These are phyloP conservation scores for Xylaria sp. DNA, from an alignment of 2,329 filamentous ascomycete species.

Conservation along the genomic window DNA sequence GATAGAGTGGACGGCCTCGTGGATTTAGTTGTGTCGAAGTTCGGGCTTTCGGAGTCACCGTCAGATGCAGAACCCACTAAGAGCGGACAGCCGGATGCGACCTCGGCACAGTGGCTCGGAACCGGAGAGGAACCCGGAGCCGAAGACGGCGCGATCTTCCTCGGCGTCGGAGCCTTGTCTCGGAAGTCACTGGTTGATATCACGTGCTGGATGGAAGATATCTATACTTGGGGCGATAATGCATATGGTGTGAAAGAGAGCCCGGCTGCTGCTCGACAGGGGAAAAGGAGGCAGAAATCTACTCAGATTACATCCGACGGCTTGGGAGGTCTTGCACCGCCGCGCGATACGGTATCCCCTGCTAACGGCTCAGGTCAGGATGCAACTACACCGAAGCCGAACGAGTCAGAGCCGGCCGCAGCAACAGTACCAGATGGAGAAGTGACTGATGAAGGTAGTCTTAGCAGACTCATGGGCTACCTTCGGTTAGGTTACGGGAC, in stretches of 20 bases:
- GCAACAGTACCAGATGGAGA: conserved; percentile 13
- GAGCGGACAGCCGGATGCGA: conserved; percentile 21
- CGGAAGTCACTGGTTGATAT: conserved; percentile 65
- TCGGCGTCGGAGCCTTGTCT: conserved; percentile 70
- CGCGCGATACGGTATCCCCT: conserved; percentile 8
- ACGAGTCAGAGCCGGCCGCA: conserved; percentile 2
- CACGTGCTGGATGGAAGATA: conserved; percentile 80
- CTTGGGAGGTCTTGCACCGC: neutral
- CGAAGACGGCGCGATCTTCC: conserved; percentile 80
- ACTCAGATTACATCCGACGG: conserved; percentile 9
- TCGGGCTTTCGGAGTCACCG: conserved; percentile 47
- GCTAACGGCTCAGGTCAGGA: conserved; percentile 9
- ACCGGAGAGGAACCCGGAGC: conserved; percentile 60
- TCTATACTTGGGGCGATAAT: conserved; percentile 77
- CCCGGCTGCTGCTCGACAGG: conserved; percentile 59
- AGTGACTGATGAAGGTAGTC: conserved; percentile 34
- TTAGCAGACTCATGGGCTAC: conserved; percentile 57
- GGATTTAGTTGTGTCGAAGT: conserved; percentile 82
- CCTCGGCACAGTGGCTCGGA: conserved; percentile 63
- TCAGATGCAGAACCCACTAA: conserved; percentile 32
- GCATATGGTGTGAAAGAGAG: conserved; percentile 83
- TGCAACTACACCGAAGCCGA: conserved; percentile 4
- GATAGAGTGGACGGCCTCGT: conserved; percentile 75
- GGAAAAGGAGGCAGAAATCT: conserved; percentile 36
- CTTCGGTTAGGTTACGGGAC: conserved; percentile 63